Conservation (phyloP, 108 stramenopile species). For the Phaeodactylum tricornutum region DNA sequence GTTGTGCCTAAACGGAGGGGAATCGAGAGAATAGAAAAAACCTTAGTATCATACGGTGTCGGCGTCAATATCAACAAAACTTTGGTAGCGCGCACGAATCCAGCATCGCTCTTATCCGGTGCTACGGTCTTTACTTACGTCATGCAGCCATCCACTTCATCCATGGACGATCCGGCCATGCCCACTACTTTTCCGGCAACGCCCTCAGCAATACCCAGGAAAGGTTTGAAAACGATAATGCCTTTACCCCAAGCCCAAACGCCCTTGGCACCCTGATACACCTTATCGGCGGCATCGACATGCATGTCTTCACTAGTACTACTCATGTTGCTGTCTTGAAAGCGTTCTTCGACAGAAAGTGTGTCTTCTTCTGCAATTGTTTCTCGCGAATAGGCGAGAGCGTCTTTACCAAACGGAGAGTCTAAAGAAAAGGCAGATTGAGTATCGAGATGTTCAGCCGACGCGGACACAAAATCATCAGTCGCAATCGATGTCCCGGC, state of each 20-base stretch:
- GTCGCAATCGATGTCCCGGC: conserved; percentile 2
- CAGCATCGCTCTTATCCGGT: too few species aligned
- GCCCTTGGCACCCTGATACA: conserved; percentile 46
- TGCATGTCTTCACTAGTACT: conserved; percentile 4
- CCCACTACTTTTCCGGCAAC: conserved; percentile 51
- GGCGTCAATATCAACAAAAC: too few species aligned
- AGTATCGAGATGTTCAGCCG: not conserved
- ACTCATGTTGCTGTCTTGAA: not conserved
- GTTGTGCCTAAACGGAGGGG: too few species aligned
- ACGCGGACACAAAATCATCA: conserved; percentile 12
- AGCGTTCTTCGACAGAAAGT: too few species aligned
- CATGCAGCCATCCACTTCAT: conserved; percentile 28
- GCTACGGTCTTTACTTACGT: too few species aligned
- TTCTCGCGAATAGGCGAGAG: too few species aligned
- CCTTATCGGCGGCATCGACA: conserved; percentile 41
- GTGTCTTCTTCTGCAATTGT: too few species aligned
- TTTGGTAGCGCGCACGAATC: too few species aligned
- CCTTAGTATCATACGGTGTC: too few species aligned
- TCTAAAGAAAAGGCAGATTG: conserved; percentile 1
- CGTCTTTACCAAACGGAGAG: too few species aligned
- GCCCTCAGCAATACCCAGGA: conserved; percentile 54
- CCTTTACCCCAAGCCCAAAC: conserved; percentile 72
- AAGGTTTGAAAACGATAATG: conserved; percentile 30
- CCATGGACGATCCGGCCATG: conserved; percentile 31
- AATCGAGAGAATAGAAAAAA: too few species aligned